Evolutionary conservation across 2,329 filamentous ascomycete genomes (phyloP).

Genomic region (Paecilomyces formosus): DNA sequence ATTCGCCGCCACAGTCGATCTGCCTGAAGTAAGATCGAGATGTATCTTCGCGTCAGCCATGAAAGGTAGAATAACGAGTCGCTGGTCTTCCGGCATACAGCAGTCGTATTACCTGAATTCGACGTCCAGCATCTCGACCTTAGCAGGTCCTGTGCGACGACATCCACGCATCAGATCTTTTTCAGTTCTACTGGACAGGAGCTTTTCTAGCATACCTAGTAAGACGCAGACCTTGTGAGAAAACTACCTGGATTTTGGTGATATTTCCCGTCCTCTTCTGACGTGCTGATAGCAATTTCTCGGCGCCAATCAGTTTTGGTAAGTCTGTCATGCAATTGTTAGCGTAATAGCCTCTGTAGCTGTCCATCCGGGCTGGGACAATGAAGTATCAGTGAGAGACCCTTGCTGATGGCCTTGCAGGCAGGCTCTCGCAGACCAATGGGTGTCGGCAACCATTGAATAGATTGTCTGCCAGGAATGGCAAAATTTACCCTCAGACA

Average conservation of each 20-base stretch:
- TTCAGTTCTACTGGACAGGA: not conserved
- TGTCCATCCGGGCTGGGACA: not conserved
- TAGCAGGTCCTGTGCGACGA: not conserved
- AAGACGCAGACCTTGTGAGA: not conserved
- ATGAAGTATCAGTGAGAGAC: not conserved
- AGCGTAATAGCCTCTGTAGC: not conserved
- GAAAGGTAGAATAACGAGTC: not conserved
- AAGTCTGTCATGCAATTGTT: not conserved
- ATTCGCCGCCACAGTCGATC: not conserved
- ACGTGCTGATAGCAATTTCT: conserved; percentile 7
- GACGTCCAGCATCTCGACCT: not conserved
- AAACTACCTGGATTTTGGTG: not conserved
- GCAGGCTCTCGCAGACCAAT: not conserved
- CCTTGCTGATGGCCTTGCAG: not conserved
- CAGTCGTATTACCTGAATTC: not conserved
- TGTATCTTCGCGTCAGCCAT: not conserved
- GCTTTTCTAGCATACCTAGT: not conserved
- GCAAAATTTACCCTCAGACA: not conserved
- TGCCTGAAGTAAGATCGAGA: not conserved
- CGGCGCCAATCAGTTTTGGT: conserved; percentile 5
- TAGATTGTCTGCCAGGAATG: not conserved
- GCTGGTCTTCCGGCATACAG: not conserved
- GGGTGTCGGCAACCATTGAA: not conserved
- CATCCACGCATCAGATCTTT: not conserved
- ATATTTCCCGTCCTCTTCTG: conserved; percentile 3